Percentiles rank a stretch among this genome's conserved stretches.
These are phyloP conservation scores for Annulohypoxylon maeteangense DNA, from an alignment of 495 filamentous ascomycete species.

Conservation along the genomic window DNA sequence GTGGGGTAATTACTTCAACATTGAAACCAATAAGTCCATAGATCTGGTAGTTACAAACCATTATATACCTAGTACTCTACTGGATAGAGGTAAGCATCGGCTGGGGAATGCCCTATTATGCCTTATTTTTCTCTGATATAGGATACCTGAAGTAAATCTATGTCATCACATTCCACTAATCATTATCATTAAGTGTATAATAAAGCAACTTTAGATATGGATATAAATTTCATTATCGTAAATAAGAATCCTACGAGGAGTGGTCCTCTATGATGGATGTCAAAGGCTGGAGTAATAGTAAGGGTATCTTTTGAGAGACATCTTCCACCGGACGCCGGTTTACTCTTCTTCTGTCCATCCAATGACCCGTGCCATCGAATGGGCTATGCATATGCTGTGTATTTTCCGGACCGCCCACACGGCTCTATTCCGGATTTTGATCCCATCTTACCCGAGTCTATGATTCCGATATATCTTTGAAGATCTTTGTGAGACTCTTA, in stretches of 20 bases:
- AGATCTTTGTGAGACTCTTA: slow-evolving; percentile 74
- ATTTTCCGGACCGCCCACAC: slow-evolving; percentile 1
- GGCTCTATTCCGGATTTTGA: background rate
- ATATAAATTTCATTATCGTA: slow-evolving; percentile 32
- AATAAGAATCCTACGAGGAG: slow-evolving; percentile 27
- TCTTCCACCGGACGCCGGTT: slow-evolving; percentile 17
- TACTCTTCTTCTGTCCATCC: slow-evolving; percentile 26
- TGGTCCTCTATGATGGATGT: slow-evolving; percentile 27
- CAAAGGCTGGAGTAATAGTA: slow-evolving; percentile 30
- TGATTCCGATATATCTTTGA: slow-evolving; percentile 68
- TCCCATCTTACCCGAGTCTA: background rate
- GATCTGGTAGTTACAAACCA: no score
- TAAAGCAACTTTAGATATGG: background rate
- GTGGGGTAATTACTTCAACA: slow-evolving; percentile 27
- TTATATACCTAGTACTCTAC: background rate
- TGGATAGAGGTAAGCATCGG: no score
- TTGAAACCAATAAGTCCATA: slow-evolving; percentile 13
- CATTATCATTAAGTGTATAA: background rate
- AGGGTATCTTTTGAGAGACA: slow-evolving; percentile 43
- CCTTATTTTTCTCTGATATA: no score
- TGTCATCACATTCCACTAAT: background rate
- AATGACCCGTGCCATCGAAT: slow-evolving; percentile 25
- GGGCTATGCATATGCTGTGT: slow-evolving; percentile 25
- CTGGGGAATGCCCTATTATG: no score
- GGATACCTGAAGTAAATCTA: background rate